A percentile compares a stretch with the other conserved stretches of the same genome.
These are phyloP conservation scores for Plantago elongata DNA, from an alignment of 257 asterid genomes.

Conservation along the genomic window DNA sequence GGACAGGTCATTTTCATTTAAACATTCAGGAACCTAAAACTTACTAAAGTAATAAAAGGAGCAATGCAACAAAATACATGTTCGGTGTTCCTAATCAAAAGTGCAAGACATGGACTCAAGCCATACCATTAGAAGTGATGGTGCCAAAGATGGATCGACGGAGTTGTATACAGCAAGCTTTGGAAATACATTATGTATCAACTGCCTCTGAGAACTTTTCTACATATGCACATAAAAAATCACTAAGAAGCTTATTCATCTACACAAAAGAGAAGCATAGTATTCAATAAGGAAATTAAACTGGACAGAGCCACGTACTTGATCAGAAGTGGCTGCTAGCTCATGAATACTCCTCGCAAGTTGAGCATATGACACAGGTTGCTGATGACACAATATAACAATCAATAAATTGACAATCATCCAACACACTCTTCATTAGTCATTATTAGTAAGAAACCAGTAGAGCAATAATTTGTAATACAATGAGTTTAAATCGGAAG, in stretches of 20 bases:
- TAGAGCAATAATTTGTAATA: too few species aligned
- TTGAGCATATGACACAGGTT: constrained; percentile 99
- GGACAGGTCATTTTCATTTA: constrained; percentile 21
- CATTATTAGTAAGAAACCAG: too few species aligned
- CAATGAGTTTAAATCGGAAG: too few species aligned
- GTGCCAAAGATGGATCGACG: constrained; percentile 98
- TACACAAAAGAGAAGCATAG: constrained; percentile 13
- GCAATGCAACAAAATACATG: constrained; percentile 11
- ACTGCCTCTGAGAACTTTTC: constrained; percentile 96
- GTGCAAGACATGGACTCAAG: constrained; percentile 4
- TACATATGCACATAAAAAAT: constrained; percentile 34
- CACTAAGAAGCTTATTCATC: constrained; percentile 9
- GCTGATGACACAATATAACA: constrained; percentile 22
- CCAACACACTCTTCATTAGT: neutral
- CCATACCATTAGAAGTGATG: constrained; percentile 93
- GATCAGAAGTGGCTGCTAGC: constrained; percentile 96
- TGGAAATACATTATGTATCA: constrained; percentile 93
- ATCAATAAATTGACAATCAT: neutral
- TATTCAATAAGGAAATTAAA: constrained; percentile 12
- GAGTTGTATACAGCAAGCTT: constrained; percentile 99
- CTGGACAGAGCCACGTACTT: constrained; percentile 41
- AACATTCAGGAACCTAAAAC: neutral
- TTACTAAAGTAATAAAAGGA: constrained; percentile 6
- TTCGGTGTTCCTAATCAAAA: too few species aligned
- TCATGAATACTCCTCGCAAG: constrained; percentile 99